These are phyloP conservation scores for Microstegium vimineum DNA, from an alignment of 176 grass and related monocot genomes.

Conservation along the genomic window DNA sequence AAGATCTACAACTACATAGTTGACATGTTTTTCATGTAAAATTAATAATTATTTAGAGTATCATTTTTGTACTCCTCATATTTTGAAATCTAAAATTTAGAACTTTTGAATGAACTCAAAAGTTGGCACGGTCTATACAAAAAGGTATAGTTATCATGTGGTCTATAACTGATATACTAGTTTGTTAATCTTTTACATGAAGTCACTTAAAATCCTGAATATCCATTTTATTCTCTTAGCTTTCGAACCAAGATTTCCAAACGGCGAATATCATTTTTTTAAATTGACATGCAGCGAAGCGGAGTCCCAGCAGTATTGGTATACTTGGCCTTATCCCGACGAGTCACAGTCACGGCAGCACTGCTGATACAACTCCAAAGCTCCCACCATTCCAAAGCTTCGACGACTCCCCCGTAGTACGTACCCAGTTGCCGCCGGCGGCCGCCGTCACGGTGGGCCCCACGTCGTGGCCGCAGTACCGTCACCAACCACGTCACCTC, in stretches of 20 bases:
- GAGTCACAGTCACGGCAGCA: not conserved
- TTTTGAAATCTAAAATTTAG: no score
- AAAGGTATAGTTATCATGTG: no score
- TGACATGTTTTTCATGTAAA: not conserved
- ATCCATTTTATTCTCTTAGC: no score
- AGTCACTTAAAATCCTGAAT: not conserved
- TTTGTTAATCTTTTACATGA: no score
- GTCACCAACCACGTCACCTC: conserved; percentile 31
- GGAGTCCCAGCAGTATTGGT: not conserved
- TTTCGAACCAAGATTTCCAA: not conserved
- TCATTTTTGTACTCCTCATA: no score
- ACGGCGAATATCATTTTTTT: no score
- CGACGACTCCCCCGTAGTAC: not conserved
- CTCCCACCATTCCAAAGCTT: not conserved
- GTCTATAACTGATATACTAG: no score
- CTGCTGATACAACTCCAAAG: not conserved
- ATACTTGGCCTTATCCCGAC: not conserved
- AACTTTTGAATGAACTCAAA: no score
- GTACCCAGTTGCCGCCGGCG: not conserved
- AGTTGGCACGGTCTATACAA: no score
- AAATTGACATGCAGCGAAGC: not conserved
- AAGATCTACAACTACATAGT: not conserved
- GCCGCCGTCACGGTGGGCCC: not conserved
- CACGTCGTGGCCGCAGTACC: not conserved
- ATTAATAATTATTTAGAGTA: no score